phyloP scores from a whole-genome alignment of 768 basidiomycete species.

The Cystofilobasidium capitatum region DNA sequence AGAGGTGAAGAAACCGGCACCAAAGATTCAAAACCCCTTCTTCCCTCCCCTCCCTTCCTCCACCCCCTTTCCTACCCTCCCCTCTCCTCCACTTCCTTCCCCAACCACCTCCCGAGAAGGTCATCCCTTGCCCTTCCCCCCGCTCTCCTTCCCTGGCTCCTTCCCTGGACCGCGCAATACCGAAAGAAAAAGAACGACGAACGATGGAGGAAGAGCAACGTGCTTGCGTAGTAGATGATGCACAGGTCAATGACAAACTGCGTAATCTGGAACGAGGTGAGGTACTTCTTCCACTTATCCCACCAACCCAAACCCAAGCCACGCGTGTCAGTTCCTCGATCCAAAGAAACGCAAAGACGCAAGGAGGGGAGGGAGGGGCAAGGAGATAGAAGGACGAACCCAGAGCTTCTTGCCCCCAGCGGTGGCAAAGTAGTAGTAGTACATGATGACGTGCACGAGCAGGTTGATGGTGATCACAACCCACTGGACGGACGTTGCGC shows the following conservation, averaged over 20 bases:
- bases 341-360: not conserved
- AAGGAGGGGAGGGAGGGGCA: not conserved
- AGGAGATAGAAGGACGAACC: conserved; percentile 46
- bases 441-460: conserved; percentile 92
- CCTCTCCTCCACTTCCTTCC: too few relatives aligned
- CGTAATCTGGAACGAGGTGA: conserved; percentile 90
- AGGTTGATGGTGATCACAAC: conserved; percentile 85
- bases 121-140: not conserved
- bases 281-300: conserved; percentile 96
- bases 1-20: not conserved
- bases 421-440: conserved; percentile 99
- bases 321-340: too few relatives aligned
- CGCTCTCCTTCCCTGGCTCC: not conserved
- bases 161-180: not conserved
- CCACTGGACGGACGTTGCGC: conserved; percentile 94
- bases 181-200: not conserved
- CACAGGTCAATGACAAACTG: conserved; percentile 90
- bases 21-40: not conserved
- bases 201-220: conserved; percentile 42
- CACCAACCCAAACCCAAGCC: not conserved
- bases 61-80: too few relatives aligned
- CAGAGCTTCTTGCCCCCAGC: conserved; percentile 94
- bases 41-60: not conserved
- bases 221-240: conserved; percentile 89
- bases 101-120: not conserved